These are phyloP conservation scores for Plasmodium knowlesi DNA, from an alignment of 169 alveolate species.

Conservation along the genomic window DNA sequence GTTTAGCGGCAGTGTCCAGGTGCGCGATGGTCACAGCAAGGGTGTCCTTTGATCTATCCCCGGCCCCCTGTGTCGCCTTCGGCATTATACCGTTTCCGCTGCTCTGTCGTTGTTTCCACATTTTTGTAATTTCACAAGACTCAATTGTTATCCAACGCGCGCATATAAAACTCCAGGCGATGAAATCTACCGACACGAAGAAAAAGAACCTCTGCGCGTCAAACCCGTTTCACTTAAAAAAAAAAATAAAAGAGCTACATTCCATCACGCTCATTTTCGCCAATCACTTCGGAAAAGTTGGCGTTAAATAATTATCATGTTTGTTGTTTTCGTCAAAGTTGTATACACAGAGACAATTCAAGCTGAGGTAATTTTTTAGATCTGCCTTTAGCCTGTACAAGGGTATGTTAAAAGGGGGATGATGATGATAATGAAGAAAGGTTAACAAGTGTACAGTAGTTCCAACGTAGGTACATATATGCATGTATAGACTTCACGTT, in stretches of 20 bases:
- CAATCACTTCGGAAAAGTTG: slow-evolving; percentile 50
- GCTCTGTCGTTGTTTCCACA: neutral
- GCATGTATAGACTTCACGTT: neutral
- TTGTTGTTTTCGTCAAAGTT: slow-evolving; percentile 62
- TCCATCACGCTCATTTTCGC: neutral
- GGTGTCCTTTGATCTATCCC: neutral
- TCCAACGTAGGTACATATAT: neutral
- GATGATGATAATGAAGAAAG: neutral
- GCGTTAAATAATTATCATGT: slow-evolving; percentile 35
- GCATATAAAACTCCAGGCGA: neutral
- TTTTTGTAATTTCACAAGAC: neutral
- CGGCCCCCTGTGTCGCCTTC: neutral
- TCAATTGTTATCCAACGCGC: neutral
- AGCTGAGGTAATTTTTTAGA: slow-evolving; percentile 44
- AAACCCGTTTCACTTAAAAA: neutral
- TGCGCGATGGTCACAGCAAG: neutral
- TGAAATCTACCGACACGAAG: neutral
- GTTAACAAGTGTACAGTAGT: neutral
- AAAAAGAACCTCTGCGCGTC: neutral
- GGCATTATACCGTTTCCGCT: neutral
- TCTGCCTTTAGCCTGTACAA: slow-evolving; percentile 48
- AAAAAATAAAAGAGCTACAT: neutral
- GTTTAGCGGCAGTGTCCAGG: neutral
- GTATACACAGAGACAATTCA: slow-evolving; percentile 43
- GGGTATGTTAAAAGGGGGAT: neutral